Evolutionary conservation across 495 filamentous ascomycete genomes (phyloP).

Genomic region (Podospora pseudopauciseta): DNA sequence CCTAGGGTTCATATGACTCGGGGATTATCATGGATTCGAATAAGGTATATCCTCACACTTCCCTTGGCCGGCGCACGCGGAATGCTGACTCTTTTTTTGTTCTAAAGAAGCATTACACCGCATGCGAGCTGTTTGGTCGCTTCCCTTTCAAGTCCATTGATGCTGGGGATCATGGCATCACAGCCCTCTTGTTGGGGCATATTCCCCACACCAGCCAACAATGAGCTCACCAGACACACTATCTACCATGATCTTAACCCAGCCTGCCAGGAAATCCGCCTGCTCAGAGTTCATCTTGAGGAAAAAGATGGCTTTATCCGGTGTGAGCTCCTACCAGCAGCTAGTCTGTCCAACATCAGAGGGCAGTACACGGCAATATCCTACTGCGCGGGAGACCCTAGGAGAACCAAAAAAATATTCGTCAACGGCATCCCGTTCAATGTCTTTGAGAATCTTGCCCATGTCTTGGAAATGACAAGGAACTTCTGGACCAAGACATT

Average conservation of each 20-base stretch:
- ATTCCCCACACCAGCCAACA: slow-evolving; percentile 15
- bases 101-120: no score
- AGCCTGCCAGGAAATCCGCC: slow-evolving; percentile 10
- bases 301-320: background rate
- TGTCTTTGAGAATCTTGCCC: slow-evolving; percentile 24
- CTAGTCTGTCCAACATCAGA: background rate
- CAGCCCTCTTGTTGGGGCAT: slow-evolving; percentile 1
- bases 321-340: background rate
- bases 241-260: slow-evolving; percentile 7
- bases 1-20: no score
- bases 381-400: background rate
- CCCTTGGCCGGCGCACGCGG: no score
- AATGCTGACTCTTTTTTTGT: no score
- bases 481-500: slow-evolving; percentile 12
- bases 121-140: no score
- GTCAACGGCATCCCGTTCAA: slow-evolving; percentile 20
- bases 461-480: slow-evolving; percentile 21
- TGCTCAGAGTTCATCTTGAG: slow-evolving; percentile 6
- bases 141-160: background rate
- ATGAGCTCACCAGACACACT: background rate
- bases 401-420: slow-evolving; percentile 5
- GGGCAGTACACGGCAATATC: background rate
- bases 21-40: no score
- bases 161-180: background rate
- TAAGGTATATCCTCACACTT: no score